phyloP scores from a whole-genome alignment of 768 basidiomycete species.

The Leucogyrophana mollusca region DNA sequence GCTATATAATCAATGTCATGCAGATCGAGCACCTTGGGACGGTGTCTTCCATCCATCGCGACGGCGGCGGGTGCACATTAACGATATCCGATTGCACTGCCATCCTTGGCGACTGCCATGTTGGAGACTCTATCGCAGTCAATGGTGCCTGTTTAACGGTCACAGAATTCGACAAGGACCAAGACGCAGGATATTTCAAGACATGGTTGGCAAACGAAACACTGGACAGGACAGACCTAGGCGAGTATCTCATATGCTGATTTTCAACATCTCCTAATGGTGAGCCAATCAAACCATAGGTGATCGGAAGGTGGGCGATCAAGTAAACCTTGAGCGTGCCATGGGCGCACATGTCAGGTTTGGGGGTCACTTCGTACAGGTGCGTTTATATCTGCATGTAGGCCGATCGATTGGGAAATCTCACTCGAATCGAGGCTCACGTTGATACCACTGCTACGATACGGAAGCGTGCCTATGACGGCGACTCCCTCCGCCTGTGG shows the following conservation, averaged over 20 bases:
- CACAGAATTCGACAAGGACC: conserved; percentile 68
- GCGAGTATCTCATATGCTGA: conserved; percentile 38
- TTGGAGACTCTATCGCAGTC: conserved; percentile 94
- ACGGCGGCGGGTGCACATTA: conserved; percentile 78
- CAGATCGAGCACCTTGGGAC: conserved; percentile 91
- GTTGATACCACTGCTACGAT: conserved; percentile 88
- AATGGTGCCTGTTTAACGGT: conserved; percentile 91
- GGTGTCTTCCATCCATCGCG: conserved; percentile 60
- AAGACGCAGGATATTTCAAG: conserved; percentile 78
- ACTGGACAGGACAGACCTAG: conserved; percentile 84
- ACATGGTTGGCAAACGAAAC: conserved; percentile 98
- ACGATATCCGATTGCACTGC: conserved; percentile 68
- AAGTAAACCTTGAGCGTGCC: conserved; percentile 91
- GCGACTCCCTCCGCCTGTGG: conserved; percentile 81
- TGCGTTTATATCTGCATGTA: conserved; percentile 27
- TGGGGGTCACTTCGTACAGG: conserved; percentile 98
- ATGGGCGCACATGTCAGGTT: conserved; percentile 91
- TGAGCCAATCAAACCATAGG: too few relatives aligned
- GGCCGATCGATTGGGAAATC: not conserved
- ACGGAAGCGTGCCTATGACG: conserved; percentile 63
- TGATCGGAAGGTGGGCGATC: conserved; percentile 71
- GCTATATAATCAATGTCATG: conserved; percentile 8
- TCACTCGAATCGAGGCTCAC: conserved; percentile 68
- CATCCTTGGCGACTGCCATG: conserved; percentile 84
- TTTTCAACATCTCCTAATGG: not conserved